These are phyloP conservation scores for Yarrowia deformans DNA, from an alignment of 805 yeast genomes.

Conservation along the genomic window DNA sequence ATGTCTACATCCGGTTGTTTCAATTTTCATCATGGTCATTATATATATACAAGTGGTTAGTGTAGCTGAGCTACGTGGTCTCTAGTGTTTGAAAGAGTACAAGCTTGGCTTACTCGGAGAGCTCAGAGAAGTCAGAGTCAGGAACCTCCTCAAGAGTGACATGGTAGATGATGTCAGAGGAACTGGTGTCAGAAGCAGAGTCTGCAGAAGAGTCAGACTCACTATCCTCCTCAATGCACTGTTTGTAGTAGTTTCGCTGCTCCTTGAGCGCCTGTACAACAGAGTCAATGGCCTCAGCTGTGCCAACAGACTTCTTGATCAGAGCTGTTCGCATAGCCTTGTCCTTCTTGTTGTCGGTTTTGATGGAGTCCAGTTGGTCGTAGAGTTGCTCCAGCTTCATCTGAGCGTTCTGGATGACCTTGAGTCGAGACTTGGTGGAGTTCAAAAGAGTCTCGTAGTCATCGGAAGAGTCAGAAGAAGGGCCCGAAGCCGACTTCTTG, in stretches of 20 bases:
- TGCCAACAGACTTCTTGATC: slow-evolving; percentile 34
- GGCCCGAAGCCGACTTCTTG: slow-evolving; percentile 8
- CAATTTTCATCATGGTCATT: slow-evolving; percentile 12
- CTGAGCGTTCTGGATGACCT: slow-evolving; percentile 46
- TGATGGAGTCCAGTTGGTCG: slow-evolving; percentile 43
- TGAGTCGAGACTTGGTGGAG: slow-evolving; percentile 44
- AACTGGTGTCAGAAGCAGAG: slow-evolving; percentile 28
- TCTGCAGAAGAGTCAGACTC: neutral
- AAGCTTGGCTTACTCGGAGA: neutral
- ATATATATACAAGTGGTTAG: slow-evolving; percentile 24
- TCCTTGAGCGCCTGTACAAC: slow-evolving; percentile 25
- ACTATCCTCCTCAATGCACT: slow-evolving; percentile 15
- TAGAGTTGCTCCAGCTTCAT: slow-evolving; percentile 45
- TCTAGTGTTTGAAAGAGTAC: neutral
- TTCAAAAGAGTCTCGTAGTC: slow-evolving; percentile 43
- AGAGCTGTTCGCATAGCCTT: slow-evolving; percentile 27
- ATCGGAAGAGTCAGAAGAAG: slow-evolving; percentile 34
- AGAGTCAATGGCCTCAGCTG: slow-evolving; percentile 36
- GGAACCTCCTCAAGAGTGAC: slow-evolving; percentile 38
- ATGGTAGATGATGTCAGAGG: slow-evolving; percentile 38
- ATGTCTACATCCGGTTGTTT: neutral
- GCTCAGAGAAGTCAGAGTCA: slow-evolving; percentile 27
- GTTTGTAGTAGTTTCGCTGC: slow-evolving; percentile 34
- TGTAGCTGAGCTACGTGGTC: slow-evolving; percentile 9
- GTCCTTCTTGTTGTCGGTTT: slow-evolving; percentile 27